Base-by-base conservation (phyloP, 2,329 filamentous ascomycete species). In the Pseudopyrenochaeta lycopersici region DNA sequence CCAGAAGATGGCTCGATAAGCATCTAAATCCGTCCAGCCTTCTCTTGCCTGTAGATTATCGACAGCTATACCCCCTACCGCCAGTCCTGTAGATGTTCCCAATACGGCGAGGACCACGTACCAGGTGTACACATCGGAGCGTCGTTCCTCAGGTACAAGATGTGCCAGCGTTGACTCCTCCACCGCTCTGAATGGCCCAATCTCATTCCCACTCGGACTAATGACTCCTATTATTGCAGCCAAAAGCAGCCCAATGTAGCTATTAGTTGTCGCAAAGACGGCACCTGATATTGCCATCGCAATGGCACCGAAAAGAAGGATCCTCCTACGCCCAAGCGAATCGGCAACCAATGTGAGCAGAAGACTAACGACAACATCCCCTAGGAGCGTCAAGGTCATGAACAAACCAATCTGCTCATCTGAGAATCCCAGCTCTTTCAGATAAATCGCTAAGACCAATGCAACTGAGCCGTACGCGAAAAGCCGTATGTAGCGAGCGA, bases 1-100 rank as follows among this genome's bases (percentile, higher is more conserved):
- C 70, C 73, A 77, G 58, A 81, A 81, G 2, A 80, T 66, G 0
- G 72, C 55, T 2, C 75, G 72, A 40, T 77, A 80, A 0, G 76
- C 72, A 29, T 72, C 72, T 23, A 77, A 46, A 27, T 72, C 67
- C 2, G 61, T 71, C 75, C 77, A 80, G 2, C 74, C 74, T 4
- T 60, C 52, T 17, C 58, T 46, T 0, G 57, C 54, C 18, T 73
- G 63, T 18, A 78, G 52, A 1, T 44, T 44, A 33, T 78, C 71
- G 38, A 78, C 72, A 1, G 73, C 60, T 52, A 74, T 73, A 2
- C 79, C 79, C 12, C 74, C 72, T 0, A 70, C 62, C 4, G 64
- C 56, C 15, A 75, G 49, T 0, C 75, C 75, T 1, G 63, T 66
- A 20, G 71, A 72, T 6, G 72, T 73, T 1, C 75, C 75, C 10